Conservation (phyloP, 768 basidiomycete genomes). For the Jaapia argillacea region DNA sequence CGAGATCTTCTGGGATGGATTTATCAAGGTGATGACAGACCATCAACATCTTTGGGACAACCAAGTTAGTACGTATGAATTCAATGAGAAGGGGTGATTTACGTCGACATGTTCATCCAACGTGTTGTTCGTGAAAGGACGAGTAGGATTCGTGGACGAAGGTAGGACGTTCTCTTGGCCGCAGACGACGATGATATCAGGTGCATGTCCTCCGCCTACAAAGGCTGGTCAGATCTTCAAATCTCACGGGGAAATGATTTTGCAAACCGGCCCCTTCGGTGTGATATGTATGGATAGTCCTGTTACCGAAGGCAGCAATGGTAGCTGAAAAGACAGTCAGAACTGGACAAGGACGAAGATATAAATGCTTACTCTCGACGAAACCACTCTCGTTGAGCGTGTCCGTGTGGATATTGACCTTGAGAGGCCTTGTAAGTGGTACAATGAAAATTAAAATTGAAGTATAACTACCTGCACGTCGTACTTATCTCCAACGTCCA, state of each 20-base stretch:
- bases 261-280: slow-evolving; percentile 89
- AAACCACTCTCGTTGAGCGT: slow-evolving; percentile 97
- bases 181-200: slow-evolving; percentile 97
- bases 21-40: slow-evolving; percentile 97
- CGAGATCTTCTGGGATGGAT: slow-evolving; percentile 85
- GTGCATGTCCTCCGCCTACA: slow-evolving; percentile 87
- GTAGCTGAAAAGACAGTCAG: slow-evolving; percentile 43
- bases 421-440: not conserved
- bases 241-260: no score
- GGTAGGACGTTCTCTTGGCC: slow-evolving; percentile 85
- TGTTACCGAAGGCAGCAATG: slow-evolving; percentile 77
- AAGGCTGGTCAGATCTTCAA: not conserved
- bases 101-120: slow-evolving; percentile 97
- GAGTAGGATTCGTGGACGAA: slow-evolving; percentile 93
- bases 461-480: slow-evolving; percentile 72
- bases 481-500: slow-evolving; percentile 80
- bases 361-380: slow-evolving; percentile 65
- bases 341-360: not conserved
- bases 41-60: slow-evolving; percentile 80
- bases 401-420: slow-evolving; percentile 94
- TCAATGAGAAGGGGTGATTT: slow-evolving; percentile 16
- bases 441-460: not conserved
- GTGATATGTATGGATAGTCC: slow-evolving; percentile 97
- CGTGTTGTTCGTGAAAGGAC: slow-evolving; percentile 87
- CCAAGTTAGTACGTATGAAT: not conserved